Base-by-base conservation (phyloP, 306 rosid species). In the Acacia melanoxylon region DNA sequence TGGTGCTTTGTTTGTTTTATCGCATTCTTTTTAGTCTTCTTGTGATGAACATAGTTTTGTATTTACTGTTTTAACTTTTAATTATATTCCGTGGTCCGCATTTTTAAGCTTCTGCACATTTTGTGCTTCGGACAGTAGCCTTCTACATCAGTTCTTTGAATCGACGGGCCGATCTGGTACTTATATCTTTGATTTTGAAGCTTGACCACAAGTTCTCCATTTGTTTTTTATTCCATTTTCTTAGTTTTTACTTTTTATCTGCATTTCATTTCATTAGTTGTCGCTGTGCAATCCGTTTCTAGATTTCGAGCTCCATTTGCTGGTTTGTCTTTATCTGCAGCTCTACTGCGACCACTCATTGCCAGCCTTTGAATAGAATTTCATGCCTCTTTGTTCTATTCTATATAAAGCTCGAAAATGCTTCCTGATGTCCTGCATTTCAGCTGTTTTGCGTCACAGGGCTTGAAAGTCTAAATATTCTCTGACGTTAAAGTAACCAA, bases 151-250 rank as follows among this genome's bases (percentile, higher is more conserved):
- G 45, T 80, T 76, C 67, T 69, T 37, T 74, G 62, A 37, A 70
- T 1, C 73, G 78, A 40, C 72, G 35, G 71, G 74, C 77, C 88
- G 94, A 91, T 93, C 97, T 89, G 87, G 58, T 42, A 74, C 40
- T 80, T 73, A 9, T 13, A 0, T 62, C 42, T 76, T 58, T 61
- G 70, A 22, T 42, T 72, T 44, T 58, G 0, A 74, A 78, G 72
- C 46, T 54, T 75, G 0, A 20, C 52, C 69, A 22, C 49, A 79
- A 58, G 74, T 24, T 72, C 70, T 41, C 75, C 81, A 69, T 85
- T 81, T 80, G 14, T 44, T 51, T 69, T 19, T 77, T 35, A 33
- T 25, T 63, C 46, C 12, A 25, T 33, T 51, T 54, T 72, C 13
- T 70, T 46, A 59, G 74, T 72, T 78, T 59, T 59, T 24, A 10